These are phyloP conservation scores for Globisporangium uncinulatum DNA, from an alignment of 352 stramenopile genomes.

Conservation along the genomic window DNA sequence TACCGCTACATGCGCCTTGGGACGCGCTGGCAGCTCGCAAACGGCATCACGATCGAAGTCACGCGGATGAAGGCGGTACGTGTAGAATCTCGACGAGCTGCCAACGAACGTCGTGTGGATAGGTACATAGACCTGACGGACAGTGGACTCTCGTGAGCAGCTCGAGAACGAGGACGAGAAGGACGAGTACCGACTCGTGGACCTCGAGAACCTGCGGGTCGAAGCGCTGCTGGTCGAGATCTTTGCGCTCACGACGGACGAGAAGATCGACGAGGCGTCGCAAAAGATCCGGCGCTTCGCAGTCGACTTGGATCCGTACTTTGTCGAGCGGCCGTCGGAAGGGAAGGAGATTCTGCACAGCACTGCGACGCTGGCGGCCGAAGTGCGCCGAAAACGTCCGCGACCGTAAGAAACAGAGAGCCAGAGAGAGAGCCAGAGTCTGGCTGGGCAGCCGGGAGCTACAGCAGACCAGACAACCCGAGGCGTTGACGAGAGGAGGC, in stretches of 20 bases:
- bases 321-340: constrained; percentile 77
- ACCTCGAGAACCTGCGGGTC: constrained; percentile 77
- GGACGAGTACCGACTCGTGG: constrained; percentile 78
- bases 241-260: constrained; percentile 75
- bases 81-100: not conserved
- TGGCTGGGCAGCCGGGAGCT: not conserved
- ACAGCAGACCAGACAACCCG: not conserved
- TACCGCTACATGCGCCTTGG: constrained; percentile 82
- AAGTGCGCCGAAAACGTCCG: constrained; percentile 73
- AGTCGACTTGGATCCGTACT: constrained; percentile 78
- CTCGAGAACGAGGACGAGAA: constrained; percentile 78
- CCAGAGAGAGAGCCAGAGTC: no score
- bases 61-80: constrained; percentile 82
- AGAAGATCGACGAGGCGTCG: constrained; percentile 81
- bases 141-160: constrained; percentile 16
- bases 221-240: constrained; percentile 85
- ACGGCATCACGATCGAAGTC: constrained; percentile 78
- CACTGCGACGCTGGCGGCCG: constrained; percentile 69
- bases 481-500: not conserved
- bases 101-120: no score
- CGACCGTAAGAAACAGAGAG: constrained; percentile 24
- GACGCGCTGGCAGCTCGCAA: constrained; percentile 77
- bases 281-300: constrained; percentile 81
- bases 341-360: constrained; percentile 83
- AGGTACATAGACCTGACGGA: not conserved